phyloP scores from a whole-genome alignment of 2,329 filamentous ascomycete genomes.

The Pseudogymnoascus sp. region DNA sequence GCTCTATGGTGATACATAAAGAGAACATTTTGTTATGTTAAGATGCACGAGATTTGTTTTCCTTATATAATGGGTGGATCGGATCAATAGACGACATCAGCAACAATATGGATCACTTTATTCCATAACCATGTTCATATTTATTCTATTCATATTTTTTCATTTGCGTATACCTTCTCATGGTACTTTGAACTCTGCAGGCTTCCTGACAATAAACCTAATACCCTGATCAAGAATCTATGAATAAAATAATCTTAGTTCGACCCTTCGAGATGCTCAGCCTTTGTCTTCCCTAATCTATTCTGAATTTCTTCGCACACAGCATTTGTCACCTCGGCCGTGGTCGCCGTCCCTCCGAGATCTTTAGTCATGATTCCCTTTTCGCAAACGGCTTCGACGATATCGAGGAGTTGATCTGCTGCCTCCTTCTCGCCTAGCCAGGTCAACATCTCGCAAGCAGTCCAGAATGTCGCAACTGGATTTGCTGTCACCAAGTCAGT shows the following conservation, averaged over 20 bases:
- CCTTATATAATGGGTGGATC: not conserved
- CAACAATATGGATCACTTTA: not conserved
- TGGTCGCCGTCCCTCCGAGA: constrained; percentile 13
- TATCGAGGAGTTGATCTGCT: constrained; percentile 42
- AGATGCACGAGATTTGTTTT: not conserved
- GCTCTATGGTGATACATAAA: not conserved
- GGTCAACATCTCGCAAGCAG: constrained; percentile 49
- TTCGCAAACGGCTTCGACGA: constrained; percentile 47
- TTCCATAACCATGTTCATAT: not conserved
- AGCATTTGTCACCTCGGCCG: constrained; percentile 22
- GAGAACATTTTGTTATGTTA: not conserved
- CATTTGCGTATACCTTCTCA: not conserved
- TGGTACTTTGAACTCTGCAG: not conserved
- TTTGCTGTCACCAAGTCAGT: constrained; percentile 48
- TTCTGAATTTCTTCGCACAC: constrained; percentile 23
- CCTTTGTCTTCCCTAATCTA: not conserved
- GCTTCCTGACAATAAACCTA: not conserved
- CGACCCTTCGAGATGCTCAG: not conserved
- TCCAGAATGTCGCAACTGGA: constrained; percentile 53
- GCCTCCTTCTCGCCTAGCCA: constrained; percentile 52
- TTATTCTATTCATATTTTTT: not conserved
- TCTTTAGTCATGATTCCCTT: constrained; percentile 24
- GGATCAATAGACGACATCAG: not conserved
- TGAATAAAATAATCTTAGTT: not conserved
- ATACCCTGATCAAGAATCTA: not conserved